These are phyloP conservation scores for Eragrostis tef DNA, from an alignment of 202 grass and related monocot species.

Conservation along the genomic window DNA sequence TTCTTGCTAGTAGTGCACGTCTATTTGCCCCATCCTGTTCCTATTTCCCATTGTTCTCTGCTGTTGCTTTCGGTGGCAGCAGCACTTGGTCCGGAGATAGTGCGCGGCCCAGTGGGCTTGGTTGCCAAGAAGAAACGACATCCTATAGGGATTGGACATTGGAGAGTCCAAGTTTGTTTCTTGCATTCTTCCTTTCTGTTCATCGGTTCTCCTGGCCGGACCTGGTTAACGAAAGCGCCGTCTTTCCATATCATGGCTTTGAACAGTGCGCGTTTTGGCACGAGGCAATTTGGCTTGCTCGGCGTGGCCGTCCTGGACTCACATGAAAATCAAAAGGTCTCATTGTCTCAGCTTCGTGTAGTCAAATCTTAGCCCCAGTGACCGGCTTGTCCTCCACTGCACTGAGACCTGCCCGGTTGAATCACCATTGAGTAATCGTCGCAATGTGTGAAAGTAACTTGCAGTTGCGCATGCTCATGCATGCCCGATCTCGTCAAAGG, in stretches of 20 bases:
- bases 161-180: neutral
- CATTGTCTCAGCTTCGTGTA: constrained; percentile 21
- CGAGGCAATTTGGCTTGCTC: neutral
- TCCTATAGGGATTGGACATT: neutral
- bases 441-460: neutral
- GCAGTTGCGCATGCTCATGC: neutral
- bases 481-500: constrained; percentile 32
- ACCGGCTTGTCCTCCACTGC: constrained; percentile 17
- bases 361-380: constrained; percentile 37
- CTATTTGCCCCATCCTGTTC: neutral
- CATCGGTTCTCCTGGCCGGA: neutral
- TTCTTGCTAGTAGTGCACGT: constrained; percentile 8
- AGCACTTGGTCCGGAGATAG: neutral
- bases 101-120: constrained; percentile 45
- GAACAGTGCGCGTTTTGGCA: constrained; percentile 34
- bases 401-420: neutral
- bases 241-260: neutral
- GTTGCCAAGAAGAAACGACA: constrained; percentile 3
- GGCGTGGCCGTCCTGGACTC: constrained; percentile 13
- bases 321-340: constrained; percentile 7
- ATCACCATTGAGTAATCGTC: constrained; percentile 16
- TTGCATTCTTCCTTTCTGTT: neutral
- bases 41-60: neutral
- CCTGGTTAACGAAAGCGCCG: neutral
- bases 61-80: neutral